phyloP scores from a whole-genome alignment of 805 yeast genomes.

The Priceomyces carsonii region DNA sequence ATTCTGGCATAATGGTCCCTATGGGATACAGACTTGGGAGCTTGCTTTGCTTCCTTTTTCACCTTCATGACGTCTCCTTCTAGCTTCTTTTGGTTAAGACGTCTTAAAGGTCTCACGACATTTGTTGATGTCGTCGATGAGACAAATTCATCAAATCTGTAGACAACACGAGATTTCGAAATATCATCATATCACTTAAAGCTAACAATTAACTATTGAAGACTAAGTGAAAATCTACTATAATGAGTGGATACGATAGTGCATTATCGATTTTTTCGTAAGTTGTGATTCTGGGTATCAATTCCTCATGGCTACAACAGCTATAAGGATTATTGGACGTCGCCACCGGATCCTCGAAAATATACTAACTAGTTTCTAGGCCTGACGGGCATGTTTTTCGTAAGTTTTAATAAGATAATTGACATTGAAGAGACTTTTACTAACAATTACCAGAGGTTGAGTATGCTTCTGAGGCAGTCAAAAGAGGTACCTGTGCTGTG shows the following conservation, averaged over 20 bases:
- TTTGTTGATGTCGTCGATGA: conserved; percentile 1
- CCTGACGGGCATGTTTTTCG: conserved; percentile 99
- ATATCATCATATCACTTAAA: too few relatives aligned
- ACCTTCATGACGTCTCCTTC: conserved; percentile 6
- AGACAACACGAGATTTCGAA: too few relatives aligned
- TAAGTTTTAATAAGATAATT: conserved; percentile 31
- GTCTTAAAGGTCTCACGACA: neutral
- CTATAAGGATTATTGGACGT: conserved; percentile 2
- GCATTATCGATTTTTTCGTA: conserved; percentile 96
- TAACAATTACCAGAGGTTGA: conserved; percentile 70
- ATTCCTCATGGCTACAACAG: conserved; percentile 1
- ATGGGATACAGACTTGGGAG: conserved; percentile 47
- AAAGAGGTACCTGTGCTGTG: conserved; percentile 97
- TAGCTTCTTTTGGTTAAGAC: neutral
- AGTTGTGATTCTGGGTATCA: conserved; percentile 28
- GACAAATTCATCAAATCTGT: neutral
- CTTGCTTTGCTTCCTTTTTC: conserved; percentile 12
- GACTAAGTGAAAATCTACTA: too few relatives aligned
- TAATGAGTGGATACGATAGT: conserved; percentile 98
- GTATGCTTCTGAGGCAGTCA: conserved; percentile 96
- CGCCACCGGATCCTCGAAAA: conserved; percentile 12
- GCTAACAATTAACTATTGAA: too few relatives aligned
- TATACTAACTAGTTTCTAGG: conserved; percentile 48
- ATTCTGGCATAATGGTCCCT: conserved; percentile 62
- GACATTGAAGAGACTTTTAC: conserved; percentile 17